A percentile compares a stretch with the other conserved stretches of the same genome.
Conservation (phyloP, 2,329 filamentous ascomycete species). For the Ophiocordyceps camponoti-rufipedis region DNA sequence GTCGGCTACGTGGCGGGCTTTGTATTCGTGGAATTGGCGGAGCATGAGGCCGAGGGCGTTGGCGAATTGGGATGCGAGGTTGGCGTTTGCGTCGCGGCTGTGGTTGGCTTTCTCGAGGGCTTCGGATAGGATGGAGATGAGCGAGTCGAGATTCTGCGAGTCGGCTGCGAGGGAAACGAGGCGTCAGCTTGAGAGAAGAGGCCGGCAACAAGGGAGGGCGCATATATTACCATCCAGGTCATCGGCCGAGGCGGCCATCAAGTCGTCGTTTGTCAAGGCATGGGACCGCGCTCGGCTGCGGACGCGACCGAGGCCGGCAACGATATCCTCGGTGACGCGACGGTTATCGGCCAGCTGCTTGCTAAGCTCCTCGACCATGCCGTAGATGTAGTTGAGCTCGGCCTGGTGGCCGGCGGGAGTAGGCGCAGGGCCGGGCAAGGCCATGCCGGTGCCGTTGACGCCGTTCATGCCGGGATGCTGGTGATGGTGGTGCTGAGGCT, state of each 20-base stretch:
- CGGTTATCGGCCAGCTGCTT: constrained; percentile 44
- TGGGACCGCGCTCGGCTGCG: constrained; percentile 35
- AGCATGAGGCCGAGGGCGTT: constrained; percentile 37
- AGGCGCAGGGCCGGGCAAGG: constrained; percentile 26
- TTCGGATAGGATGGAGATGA: constrained; percentile 42
- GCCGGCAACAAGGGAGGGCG: background rate
- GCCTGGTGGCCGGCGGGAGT: constrained; percentile 51
- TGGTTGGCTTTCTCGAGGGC: constrained; percentile 42
- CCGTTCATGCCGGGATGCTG: constrained; percentile 24
- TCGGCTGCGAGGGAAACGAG: constrained; percentile 23
- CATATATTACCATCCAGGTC: constrained; percentile 33
- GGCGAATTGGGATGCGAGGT: constrained; percentile 39
- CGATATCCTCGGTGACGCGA: constrained; percentile 43
- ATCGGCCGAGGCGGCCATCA: constrained; percentile 35
- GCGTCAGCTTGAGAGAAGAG: background rate
- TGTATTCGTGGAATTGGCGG: constrained; percentile 48
- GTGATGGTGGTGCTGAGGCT: constrained; percentile 4
- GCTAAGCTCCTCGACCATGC: constrained; percentile 49
- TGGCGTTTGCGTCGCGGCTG: constrained; percentile 41
- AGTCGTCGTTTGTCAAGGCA: constrained; percentile 36
- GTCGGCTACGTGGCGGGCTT: constrained; percentile 41
- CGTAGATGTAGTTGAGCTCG: constrained; percentile 50
- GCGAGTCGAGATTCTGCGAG: constrained; percentile 39
- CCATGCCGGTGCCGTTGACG: constrained; percentile 26
- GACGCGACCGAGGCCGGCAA: constrained; percentile 42